Percentiles rank a stretch among this genome's conserved stretches.
phyloP scores from a whole-genome alignment of 2,329 filamentous ascomycete species.

The Colletotrichum camelliae region DNA sequence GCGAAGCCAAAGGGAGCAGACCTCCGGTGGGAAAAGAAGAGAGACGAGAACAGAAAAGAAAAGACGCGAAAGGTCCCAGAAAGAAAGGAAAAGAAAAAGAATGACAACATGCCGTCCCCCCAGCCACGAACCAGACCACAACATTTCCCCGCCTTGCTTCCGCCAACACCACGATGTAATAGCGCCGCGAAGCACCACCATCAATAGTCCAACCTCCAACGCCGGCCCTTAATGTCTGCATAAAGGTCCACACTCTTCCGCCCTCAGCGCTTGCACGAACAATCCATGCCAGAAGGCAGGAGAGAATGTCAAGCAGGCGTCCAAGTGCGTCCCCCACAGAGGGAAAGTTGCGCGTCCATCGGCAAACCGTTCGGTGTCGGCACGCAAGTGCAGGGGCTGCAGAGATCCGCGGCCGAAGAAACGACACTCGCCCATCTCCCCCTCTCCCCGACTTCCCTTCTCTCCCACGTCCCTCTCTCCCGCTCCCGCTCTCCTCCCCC shows the following conservation, averaged over 20 bases:
- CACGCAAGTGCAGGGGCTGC: neutral
- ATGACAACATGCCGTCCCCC: neutral
- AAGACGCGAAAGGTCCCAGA: conserved; percentile 4
- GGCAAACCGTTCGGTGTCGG: neutral
- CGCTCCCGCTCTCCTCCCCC: neutral
- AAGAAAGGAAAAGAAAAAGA: neutral
- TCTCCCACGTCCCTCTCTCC: neutral
- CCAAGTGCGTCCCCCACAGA: neutral
- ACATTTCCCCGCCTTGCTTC: neutral
- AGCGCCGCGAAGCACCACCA: neutral
- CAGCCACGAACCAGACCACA: neutral
- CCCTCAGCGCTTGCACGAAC: neutral
- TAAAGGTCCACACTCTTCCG: neutral
- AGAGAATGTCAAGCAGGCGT: neutral
- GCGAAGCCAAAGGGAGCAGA: conserved; percentile 21
- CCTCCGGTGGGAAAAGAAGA: neutral
- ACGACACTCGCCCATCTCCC: neutral
- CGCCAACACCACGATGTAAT: neutral
- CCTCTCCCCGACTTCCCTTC: neutral
- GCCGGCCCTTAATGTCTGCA: neutral
- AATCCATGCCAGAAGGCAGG: neutral
- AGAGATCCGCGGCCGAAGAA: conserved; percentile 24
- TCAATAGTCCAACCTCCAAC: neutral
- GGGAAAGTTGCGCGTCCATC: neutral
- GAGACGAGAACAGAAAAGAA: neutral